phyloP scores from a whole-genome alignment of 2,329 filamentous ascomycete genomes.

The Botrytis cinerea region DNA sequence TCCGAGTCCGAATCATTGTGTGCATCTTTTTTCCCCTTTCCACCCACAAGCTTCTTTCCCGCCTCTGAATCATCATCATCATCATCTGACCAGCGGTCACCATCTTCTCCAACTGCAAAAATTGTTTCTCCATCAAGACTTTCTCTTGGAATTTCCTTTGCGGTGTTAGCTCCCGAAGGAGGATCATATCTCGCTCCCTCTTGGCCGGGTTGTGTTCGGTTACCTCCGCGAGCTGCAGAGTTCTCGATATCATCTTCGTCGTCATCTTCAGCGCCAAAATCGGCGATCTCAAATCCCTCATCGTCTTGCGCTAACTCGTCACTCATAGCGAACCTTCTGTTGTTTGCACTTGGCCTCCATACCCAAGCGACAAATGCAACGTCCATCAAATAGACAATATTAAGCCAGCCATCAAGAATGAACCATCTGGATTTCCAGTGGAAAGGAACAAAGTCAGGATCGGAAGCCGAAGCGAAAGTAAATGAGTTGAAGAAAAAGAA shows the following conservation, averaged over 20 bases:
- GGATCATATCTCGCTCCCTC: slow-evolving; percentile 43
- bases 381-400: slow-evolving; percentile 92
- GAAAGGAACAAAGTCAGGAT: slow-evolving; percentile 88
- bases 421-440: slow-evolving; percentile 99
- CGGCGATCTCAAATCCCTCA: slow-evolving; percentile 95
- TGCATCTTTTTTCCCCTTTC: slow-evolving; percentile 20
- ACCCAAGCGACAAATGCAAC: slow-evolving; percentile 92
- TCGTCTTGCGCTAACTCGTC: slow-evolving; percentile 99
- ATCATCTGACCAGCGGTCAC: slow-evolving; percentile 79
- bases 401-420: slow-evolving; percentile 94
- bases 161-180: slow-evolving; percentile 33
- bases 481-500: slow-evolving; percentile 99
- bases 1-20: slow-evolving; percentile 19
- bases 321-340: slow-evolving; percentile 96
- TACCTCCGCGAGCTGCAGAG: slow-evolving; percentile 47
- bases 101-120: slow-evolving; percentile 87
- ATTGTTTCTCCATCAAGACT: slow-evolving; percentile 89
- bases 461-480: slow-evolving; percentile 81
- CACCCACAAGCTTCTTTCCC: slow-evolving; percentile 49
- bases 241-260: slow-evolving; percentile 59
- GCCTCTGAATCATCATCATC: slow-evolving; percentile 62
- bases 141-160: slow-evolving; percentile 50
- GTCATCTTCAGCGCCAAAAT: slow-evolving; percentile 71
- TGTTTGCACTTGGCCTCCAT: slow-evolving; percentile 95
- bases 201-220: slow-evolving; percentile 46